Percentiles rank a stretch among this genome's conserved stretches.
Evolutionary conservation across 495 filamentous ascomycete genomes (phyloP).

Genomic region (Neurospora sp.): DNA sequence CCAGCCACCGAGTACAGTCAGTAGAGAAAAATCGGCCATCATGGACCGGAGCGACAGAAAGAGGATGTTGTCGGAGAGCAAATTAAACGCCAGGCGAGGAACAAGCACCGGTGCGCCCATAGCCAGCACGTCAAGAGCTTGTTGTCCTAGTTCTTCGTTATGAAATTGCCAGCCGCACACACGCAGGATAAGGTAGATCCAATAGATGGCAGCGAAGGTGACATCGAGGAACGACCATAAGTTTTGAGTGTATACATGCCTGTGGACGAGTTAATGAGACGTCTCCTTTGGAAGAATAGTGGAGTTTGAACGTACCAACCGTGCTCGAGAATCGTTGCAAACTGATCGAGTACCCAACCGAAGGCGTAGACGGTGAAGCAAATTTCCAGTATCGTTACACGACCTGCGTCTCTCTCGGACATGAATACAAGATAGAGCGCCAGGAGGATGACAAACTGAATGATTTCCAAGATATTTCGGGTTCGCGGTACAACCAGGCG

Average conservation of each 20-base stretch:
- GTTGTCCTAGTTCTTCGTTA: constrained; percentile 28
- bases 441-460: constrained; percentile 55
- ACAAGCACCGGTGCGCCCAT: constrained; percentile 60
- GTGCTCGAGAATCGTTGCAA: constrained; percentile 61
- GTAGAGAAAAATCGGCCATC: constrained; percentile 60
- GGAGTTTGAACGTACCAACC: constrained; percentile 39
- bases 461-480: constrained; percentile 54
- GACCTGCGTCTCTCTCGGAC: constrained; percentile 40
- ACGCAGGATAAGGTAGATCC: constrained; percentile 48
- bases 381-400: constrained; percentile 42
- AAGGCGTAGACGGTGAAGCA: constrained; percentile 53
- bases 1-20: constrained; percentile 56
- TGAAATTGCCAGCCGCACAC: constrained; percentile 42
- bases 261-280: constrained; percentile 16
- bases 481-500: constrained; percentile 60
- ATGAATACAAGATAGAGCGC: constrained; percentile 53
- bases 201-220: constrained; percentile 52
- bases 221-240: constrained; percentile 71
- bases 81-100: constrained; percentile 63
- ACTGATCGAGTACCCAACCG: constrained; percentile 65
- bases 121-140: constrained; percentile 56
- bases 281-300: background rate
- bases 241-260: constrained; percentile 67
- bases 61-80: constrained; percentile 63
- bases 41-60: constrained; percentile 62